Base-by-base conservation (phyloP, 2,329 filamentous ascomycete species). In the Magnaporthiopsis incrustans region DNA sequence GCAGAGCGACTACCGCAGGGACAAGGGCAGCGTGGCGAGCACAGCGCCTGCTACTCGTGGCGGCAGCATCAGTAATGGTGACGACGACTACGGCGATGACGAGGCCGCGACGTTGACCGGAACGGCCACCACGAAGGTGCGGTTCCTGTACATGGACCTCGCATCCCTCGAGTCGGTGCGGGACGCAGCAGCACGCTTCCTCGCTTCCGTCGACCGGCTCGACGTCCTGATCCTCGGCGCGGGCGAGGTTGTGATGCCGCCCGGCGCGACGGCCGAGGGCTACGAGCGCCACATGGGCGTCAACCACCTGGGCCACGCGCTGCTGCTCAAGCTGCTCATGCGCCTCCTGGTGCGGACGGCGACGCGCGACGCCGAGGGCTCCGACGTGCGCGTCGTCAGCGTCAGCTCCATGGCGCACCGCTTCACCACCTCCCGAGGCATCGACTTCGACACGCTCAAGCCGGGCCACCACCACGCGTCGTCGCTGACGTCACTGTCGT, bases 151-250 rank as follows among this genome's bases (percentile, higher is more conserved):
- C 60, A 73, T 81, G 66, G 79, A 83, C 67, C 76, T 84, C 30
- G 64, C 74, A 1, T 80, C 76, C 8, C 72, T 82, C 14, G 71
- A 71, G 8, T 79, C 76, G 8, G 72, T 84, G 66, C 74, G 76
- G 59, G 62, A 70, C 5, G 78, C 79, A 1, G 78, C 78, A 1
- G 66, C 72, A 0, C 68, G 68, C 0, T 77, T 84, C 66, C 60
- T 71, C 0, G 64, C 70, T 2, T 67, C 74, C 26, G 68, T 69
- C 25, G 68, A 74, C 35, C 72, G 73, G 7, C 71, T 82, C 2
- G 79, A 82, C 66, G 74, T 81, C 38, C 71, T 82, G 4, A 74
- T 81, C 64, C 76, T 76, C 59, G 80, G 80, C 64, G 78, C 78
- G 0, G 79, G 79, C 0, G 73, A 79, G 58, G 78, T 80, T 73